phyloP scores from a whole-genome alignment of 208 protist genomes.

The Jaenimonas drosophilae region DNA sequence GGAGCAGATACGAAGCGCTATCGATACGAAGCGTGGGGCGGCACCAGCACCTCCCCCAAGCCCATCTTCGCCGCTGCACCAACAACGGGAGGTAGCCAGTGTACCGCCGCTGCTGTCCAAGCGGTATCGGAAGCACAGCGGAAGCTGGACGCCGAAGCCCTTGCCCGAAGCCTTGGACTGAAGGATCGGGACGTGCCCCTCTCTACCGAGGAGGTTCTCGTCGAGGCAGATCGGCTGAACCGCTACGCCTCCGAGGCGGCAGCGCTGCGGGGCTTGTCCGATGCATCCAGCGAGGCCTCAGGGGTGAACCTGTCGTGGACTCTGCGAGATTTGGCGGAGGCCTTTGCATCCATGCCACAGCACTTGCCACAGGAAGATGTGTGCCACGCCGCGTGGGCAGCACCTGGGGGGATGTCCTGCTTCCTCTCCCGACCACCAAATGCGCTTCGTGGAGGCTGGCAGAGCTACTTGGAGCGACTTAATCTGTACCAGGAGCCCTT shows the following conservation, averaged over 20 bases:
- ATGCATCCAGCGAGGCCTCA: no score
- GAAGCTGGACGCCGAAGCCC: slow-evolving; percentile 12
- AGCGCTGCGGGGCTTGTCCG: no score
- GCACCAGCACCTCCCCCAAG: no score
- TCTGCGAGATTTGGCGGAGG: no score
- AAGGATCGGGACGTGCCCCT: no score
- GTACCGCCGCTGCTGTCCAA: no score
- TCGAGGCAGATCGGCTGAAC: no score
- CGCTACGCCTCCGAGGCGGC: no score
- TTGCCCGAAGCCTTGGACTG: slow-evolving; percentile 6
- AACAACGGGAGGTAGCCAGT: background rate
- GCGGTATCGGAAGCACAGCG: slow-evolving; percentile 7
- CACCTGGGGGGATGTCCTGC: slow-evolving; percentile 38
- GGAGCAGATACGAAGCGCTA: slow-evolving; percentile 26
- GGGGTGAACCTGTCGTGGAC: no score
- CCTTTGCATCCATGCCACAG: background rate
- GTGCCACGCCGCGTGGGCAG: slow-evolving; percentile 25
- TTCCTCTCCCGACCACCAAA: slow-evolving; percentile 39
- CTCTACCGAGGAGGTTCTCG: no score
- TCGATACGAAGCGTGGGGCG: slow-evolving; percentile 16
- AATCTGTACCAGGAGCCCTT: slow-evolving; percentile 58
- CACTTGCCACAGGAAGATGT: slow-evolving; percentile 28
- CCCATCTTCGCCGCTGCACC: no score
- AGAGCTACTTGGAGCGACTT: slow-evolving; percentile 47
- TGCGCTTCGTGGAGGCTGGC: slow-evolving; percentile 27